Conservation (phyloP, 495 filamentous ascomycete genomes). For the Thermothielavioides terrestris region DNA sequence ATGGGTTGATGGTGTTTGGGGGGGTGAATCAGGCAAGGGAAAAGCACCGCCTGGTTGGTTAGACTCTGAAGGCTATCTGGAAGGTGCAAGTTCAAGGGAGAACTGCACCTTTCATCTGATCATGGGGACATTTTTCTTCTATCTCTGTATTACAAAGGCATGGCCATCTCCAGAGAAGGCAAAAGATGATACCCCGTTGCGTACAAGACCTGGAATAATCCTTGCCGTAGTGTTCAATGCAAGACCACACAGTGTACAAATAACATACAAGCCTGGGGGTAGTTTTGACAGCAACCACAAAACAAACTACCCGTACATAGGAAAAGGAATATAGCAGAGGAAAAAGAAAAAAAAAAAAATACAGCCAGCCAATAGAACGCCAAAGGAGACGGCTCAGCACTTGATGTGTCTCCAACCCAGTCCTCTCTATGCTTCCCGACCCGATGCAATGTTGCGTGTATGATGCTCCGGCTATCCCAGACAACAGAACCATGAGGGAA, state of each 20-base stretch:
- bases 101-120: no score
- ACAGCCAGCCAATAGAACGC: conserved; percentile 14
- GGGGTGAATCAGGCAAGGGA: background rate
- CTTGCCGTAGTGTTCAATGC: no score
- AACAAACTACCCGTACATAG: background rate
- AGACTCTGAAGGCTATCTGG: no score
- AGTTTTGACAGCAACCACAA: no score
- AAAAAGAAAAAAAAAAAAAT: conserved; percentile 2
- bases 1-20: background rate
- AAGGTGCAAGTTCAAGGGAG: no score
- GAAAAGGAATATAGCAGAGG: no score
- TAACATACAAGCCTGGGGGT: background rate
- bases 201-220: no score
- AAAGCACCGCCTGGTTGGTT: background rate
- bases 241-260: background rate
- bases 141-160: no score
- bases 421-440: background rate
- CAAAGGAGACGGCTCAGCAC: conserved; percentile 45
- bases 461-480: background rate
- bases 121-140: no score
- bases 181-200: no score
- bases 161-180: no score
- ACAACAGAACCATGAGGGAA: no score
- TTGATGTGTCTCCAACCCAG: conserved; percentile 36
- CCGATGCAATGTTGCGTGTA: background rate